These are phyloP conservation scores for Starmerella tilneyi DNA, from an alignment of 805 yeast species.

Conservation along the genomic window DNA sequence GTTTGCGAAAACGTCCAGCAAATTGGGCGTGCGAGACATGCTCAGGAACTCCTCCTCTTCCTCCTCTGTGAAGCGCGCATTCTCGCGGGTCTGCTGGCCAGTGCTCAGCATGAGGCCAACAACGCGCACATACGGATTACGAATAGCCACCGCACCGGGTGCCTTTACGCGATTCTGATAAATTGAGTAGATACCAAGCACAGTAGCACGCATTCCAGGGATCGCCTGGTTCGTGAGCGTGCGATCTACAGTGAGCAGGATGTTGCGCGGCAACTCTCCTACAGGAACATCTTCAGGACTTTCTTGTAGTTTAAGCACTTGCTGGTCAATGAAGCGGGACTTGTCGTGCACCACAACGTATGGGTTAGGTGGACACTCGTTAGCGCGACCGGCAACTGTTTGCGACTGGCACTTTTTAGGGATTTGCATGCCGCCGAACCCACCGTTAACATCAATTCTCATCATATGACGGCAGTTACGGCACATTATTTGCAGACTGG, in stretches of 20 bases:
- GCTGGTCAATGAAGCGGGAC: conserved; percentile 90
- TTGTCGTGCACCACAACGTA: conserved; percentile 88
- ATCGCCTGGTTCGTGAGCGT: conserved; percentile 80
- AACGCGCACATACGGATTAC: conserved; percentile 82
- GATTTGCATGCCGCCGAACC: conserved; percentile 58
- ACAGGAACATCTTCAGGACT: conserved; percentile 98
- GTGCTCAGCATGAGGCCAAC: conserved; percentile 78
- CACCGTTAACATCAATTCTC: conserved; percentile 49
- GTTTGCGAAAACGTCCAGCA: conserved; percentile 72
- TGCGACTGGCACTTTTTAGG: conserved; percentile 60
- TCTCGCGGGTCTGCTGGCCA: conserved; percentile 56
- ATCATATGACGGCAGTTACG: conserved; percentile 76
- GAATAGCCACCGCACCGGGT: conserved; percentile 63
- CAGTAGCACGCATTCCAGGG: conserved; percentile 90
- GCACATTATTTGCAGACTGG: conserved; percentile 73
- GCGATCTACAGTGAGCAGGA: conserved; percentile 76
- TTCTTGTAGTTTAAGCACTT: conserved; percentile 84
- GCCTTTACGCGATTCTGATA: conserved; percentile 58
- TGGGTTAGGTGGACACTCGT: conserved; percentile 83
- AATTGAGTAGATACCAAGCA: conserved; percentile 86
- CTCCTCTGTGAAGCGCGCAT: conserved; percentile 66
- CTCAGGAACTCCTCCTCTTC: conserved; percentile 87
- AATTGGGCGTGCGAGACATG: conserved; percentile 69
- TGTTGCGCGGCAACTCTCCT: conserved; percentile 97
- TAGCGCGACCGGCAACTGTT: conserved; percentile 37